A percentile compares a stretch with the other conserved stretches of the same genome.
Conservation (phyloP, 192 early-diverging fungal species). For the Backusella mclennaniae region DNA sequence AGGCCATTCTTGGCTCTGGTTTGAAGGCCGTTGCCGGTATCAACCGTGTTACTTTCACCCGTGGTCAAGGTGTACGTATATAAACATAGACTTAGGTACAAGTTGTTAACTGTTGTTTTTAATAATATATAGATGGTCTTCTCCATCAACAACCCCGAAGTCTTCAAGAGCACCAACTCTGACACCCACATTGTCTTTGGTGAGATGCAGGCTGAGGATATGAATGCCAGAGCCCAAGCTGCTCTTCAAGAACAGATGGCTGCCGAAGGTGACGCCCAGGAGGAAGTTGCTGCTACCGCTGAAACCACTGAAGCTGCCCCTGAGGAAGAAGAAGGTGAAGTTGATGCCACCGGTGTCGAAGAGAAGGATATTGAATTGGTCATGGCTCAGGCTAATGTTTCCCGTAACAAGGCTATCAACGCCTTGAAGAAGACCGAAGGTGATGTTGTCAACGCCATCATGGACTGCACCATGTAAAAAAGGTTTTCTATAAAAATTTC, state of each 20-base stretch:
- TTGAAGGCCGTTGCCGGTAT: constrained; percentile 85
- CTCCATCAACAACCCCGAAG: constrained; percentile 89
- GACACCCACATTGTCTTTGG: constrained; percentile 98
- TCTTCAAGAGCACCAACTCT: constrained; percentile 86
- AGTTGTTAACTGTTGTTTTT: neutral
- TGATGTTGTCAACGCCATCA: constrained; percentile 98
- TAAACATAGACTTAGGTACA: neutral
- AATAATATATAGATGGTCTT: constrained; percentile 55
- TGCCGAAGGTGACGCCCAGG: constrained; percentile 53
- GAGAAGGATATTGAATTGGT: constrained; percentile 95
- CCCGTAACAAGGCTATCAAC: constrained; percentile 85
- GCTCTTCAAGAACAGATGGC: constrained; percentile 62
- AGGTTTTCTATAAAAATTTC: neutral
- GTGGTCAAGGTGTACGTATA: constrained; percentile 56
- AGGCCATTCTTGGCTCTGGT: constrained; percentile 91
- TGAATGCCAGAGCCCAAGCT: constrained; percentile 72
- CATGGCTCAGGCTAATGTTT: constrained; percentile 85
- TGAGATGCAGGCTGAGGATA: constrained; percentile 89
- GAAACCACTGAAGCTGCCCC: constrained; percentile 45
- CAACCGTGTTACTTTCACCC: constrained; percentile 86
- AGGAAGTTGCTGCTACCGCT: constrained; percentile 39
- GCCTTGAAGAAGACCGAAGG: constrained; percentile 83
- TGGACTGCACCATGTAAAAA: constrained; percentile 49
- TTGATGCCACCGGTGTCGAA: constrained; percentile 84
- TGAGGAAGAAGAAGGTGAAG: constrained; percentile 64